phyloP scores from a whole-genome alignment of 2,329 filamentous ascomycete genomes.

The Tolypocladium album region DNA sequence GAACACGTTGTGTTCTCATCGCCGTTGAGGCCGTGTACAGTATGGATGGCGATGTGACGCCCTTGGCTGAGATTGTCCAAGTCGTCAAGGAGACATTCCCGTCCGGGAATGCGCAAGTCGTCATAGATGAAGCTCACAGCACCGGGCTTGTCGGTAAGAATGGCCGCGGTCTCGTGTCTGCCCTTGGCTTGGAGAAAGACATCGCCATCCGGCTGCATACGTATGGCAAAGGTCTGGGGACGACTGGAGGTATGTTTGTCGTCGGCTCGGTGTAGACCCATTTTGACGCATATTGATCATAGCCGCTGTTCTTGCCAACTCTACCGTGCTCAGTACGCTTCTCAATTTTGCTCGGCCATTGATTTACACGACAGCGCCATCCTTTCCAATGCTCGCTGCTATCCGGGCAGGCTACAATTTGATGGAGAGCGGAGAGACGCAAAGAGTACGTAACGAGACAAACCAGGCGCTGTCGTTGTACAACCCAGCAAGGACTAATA shows the following conservation, averaged over 20 bases:
- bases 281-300: neutral
- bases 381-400: neutral
- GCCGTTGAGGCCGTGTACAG: conserved; percentile 3
- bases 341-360: neutral
- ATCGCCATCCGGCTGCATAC: neutral
- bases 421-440: neutral
- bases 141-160: neutral
- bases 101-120: neutral
- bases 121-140: neutral
- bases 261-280: neutral
- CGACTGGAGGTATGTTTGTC: neutral
- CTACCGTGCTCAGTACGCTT: neutral
- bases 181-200: neutral
- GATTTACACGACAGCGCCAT: neutral
- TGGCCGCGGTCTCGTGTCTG: neutral
- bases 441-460: neutral
- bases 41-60: neutral
- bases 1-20: conserved; percentile 23
- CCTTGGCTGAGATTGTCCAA: neutral
- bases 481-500: neutral
- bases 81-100: neutral
- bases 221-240: neutral
- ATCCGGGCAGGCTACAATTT: neutral
- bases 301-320: neutral
- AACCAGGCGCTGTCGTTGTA: neutral